Percentiles rank a stretch among this genome's conserved stretches.
These are phyloP conservation scores for Stygiomarasmius scandens DNA, from an alignment of 1,284 basidiomycete genomes.

Conservation along the genomic window DNA sequence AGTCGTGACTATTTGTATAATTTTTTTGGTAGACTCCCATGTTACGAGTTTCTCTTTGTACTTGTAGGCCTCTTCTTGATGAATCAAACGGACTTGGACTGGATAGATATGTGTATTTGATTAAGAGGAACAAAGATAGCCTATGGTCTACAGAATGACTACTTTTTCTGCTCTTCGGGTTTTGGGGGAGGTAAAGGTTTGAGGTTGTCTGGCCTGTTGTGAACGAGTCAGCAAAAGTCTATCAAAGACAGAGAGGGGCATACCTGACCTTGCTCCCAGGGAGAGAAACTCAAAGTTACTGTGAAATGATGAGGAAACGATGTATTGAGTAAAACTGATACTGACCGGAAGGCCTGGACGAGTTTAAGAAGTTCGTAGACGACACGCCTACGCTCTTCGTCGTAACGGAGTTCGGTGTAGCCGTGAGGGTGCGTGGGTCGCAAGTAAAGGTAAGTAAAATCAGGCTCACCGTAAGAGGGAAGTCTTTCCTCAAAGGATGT, in stretches of 20 bases:
- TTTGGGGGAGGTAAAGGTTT: conserved; percentile 70
- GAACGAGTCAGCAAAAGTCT: background rate
- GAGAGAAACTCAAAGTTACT: conserved; percentile 94
- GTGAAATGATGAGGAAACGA: conserved; percentile 9
- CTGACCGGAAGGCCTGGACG: conserved; percentile 95
- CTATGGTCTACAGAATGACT: conserved; percentile 27
- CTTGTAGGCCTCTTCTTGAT: background rate
- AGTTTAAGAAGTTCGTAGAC: conserved; percentile 98
- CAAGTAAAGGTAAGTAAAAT: background rate
- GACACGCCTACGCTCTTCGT: conserved; percentile 98
- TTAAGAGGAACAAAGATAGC: background rate
- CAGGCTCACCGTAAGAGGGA: conserved; percentile 83
- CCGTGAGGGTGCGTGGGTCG: conserved; percentile 52
- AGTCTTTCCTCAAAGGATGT: conserved; percentile 97
- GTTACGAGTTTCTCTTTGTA: conserved; percentile 4
- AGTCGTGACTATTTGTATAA: conserved; percentile 34
- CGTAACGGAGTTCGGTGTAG: conserved; percentile 97
- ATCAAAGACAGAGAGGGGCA: background rate
- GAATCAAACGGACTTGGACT: background rate
- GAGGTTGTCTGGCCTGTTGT: conserved; percentile 58
- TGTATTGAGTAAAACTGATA: conserved; percentile 16
- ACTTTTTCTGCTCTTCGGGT: conserved; percentile 70
- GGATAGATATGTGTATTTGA: background rate
- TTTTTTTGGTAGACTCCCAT: background rate
- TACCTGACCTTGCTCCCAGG: conserved; percentile 89